Percentiles rank a stretch among this genome's conserved stretches.
These are phyloP conservation scores for Austropuccinia psidii DNA, from an alignment of 1,284 basidiomycete genomes.

Conservation along the genomic window DNA sequence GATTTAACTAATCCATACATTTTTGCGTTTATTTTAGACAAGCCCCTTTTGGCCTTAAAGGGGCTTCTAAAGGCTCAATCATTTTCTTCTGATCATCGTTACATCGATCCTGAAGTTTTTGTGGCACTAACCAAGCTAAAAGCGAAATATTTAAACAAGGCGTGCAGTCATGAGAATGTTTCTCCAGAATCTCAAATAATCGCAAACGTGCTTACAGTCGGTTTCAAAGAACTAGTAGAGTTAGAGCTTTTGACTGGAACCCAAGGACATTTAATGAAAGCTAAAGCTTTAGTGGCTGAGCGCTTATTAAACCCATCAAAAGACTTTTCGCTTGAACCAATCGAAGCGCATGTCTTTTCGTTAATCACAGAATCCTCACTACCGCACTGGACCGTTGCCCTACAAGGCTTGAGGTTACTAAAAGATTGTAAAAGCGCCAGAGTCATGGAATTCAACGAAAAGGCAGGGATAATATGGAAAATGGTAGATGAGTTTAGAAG, in stretches of 20 bases:
- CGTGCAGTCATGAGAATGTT: not conserved
- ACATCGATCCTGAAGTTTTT: slow-evolving; percentile 1
- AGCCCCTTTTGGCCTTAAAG: slow-evolving; percentile 21
- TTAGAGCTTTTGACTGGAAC: not conserved
- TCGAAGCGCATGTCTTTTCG: not conserved
- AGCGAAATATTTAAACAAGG: not conserved
- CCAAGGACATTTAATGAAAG: not conserved
- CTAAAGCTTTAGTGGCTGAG: not conserved
- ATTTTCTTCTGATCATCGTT: not conserved
- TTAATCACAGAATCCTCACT: not conserved
- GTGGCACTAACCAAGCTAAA: slow-evolving; percentile 13
- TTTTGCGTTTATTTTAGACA: not conserved
- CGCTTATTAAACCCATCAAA: not conserved
- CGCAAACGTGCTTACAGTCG: not conserved
- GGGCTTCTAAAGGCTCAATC: slow-evolving; percentile 22
- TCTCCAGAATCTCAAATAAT: not conserved
- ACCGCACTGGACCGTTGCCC: not conserved
- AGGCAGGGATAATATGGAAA: not conserved
- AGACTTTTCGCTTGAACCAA: not conserved
- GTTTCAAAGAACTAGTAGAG: not conserved
- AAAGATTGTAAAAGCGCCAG: not conserved
- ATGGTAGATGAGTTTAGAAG: slow-evolving; percentile 20
- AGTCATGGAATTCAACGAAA: not conserved
- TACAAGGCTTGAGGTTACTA: slow-evolving; percentile 1
- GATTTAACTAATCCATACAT: not conserved